phyloP scores from a whole-genome alignment of 1,284 basidiomycete species.

The Xerocomus amazonicus region DNA sequence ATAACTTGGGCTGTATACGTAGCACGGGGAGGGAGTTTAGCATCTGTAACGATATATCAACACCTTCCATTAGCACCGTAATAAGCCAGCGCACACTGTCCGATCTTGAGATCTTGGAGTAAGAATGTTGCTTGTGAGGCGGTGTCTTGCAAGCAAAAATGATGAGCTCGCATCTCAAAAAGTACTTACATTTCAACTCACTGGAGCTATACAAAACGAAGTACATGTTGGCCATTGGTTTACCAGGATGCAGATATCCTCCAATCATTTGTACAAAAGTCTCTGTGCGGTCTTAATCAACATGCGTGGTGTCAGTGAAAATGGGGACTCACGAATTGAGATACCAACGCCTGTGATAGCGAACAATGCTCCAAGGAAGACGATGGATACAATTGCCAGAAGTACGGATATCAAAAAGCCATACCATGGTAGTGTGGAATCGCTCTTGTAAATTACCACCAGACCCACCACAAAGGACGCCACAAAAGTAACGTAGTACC shows the following conservation, averaged over 20 bases:
- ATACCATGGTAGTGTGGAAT: constrained; percentile 55
- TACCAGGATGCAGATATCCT: constrained; percentile 57
- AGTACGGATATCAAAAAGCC: constrained; percentile 42
- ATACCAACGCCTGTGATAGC: constrained; percentile 53
- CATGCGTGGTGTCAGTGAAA: background rate
- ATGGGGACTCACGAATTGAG: constrained; percentile 40
- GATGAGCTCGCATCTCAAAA: too few species aligned
- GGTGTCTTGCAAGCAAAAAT: constrained; percentile 32
- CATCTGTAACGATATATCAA: constrained; percentile 32
- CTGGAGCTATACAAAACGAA: constrained; percentile 53
- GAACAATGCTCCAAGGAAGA: constrained; percentile 47
- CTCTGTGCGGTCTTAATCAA: constrained; percentile 10
- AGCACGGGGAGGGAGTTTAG: constrained; percentile 64
- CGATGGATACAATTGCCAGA: constrained; percentile 39
- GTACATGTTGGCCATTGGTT: constrained; percentile 57
- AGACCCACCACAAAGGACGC: constrained; percentile 40
- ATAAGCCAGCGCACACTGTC: constrained; percentile 42
- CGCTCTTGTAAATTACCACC: constrained; percentile 45
- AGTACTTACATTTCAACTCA: constrained; percentile 8
- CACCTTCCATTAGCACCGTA: constrained; percentile 1
- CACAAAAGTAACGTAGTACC: constrained; percentile 42
- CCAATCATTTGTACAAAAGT: constrained; percentile 55
- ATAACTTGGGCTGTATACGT: constrained; percentile 62
- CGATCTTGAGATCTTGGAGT: constrained; percentile 56
- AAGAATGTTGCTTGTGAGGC: constrained; percentile 43